A percentile compares a stretch with the other conserved stretches of the same genome.
Evolutionary conservation across 306 rosid genomes (phyloP).

Genomic region (Prinsepia uniflora): DNA sequence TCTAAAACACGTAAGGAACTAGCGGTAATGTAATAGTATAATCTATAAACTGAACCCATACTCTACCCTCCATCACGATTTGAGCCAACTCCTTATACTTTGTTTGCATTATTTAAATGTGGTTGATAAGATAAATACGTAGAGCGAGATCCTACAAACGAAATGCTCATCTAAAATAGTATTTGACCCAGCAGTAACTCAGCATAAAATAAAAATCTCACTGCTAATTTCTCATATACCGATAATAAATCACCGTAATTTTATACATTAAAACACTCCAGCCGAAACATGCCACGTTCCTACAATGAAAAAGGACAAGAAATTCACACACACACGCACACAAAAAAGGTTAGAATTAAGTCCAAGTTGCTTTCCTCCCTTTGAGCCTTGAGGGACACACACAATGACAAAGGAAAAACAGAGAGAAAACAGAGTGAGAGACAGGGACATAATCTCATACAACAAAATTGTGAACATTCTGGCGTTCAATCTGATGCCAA

Average conservation of each 20-base stretch:
- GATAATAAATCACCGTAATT: background rate
- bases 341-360: background rate
- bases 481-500: conserved; percentile 31
- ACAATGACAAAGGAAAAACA: background rate
- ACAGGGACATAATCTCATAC: background rate
- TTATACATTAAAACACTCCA: background rate
- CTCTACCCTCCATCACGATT: no score
- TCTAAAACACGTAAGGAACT: no score
- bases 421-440: background rate
- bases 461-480: conserved; percentile 18
- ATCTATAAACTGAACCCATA: no score
- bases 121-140: background rate
- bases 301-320: background rate
- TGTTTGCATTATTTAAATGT: background rate
- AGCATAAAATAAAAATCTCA: background rate
- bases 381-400: conserved; percentile 13
- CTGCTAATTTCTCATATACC: background rate
- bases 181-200: background rate
- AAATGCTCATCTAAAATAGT: no score
- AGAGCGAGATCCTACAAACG: background rate
- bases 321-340: background rate
- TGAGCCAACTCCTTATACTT: background rate
- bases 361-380: conserved; percentile 1
- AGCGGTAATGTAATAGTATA: no score
- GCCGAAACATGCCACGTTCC: background rate